These are phyloP conservation scores for Anastatica hierochuntica DNA, from an alignment of 345 rosid genomes.

Conservation along the genomic window DNA sequence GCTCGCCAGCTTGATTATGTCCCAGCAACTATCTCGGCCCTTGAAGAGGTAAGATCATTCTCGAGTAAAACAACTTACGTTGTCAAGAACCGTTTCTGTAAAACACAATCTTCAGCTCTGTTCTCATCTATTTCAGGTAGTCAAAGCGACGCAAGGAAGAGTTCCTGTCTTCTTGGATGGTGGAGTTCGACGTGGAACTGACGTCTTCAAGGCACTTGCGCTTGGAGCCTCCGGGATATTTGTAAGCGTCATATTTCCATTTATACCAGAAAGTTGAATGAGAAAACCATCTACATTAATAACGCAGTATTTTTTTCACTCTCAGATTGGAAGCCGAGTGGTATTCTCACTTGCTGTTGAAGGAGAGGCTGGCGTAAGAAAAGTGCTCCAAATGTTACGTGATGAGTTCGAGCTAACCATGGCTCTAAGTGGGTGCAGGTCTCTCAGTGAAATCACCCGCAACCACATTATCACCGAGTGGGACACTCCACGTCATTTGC, in stretches of 20 bases:
- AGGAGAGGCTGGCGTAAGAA: slow-evolving; percentile 71
- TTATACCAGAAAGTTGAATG: background rate
- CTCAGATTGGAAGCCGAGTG: slow-evolving; percentile 86
- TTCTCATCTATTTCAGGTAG: slow-evolving; percentile 39
- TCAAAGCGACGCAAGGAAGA: slow-evolving; percentile 74
- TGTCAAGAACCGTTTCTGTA: too few relatives aligned
- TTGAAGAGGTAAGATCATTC: slow-evolving; percentile 57
- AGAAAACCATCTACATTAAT: background rate
- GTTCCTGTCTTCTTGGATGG: slow-evolving; percentile 90
- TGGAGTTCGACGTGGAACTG: slow-evolving; percentile 92
- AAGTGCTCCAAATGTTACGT: slow-evolving; percentile 69
- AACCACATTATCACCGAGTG: slow-evolving; percentile 61
- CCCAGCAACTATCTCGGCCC: slow-evolving; percentile 68
- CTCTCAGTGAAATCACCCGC: slow-evolving; percentile 77
- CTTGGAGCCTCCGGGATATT: slow-evolving; percentile 89
- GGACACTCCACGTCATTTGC: slow-evolving; percentile 41
- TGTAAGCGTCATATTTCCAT: slow-evolving; percentile 34
- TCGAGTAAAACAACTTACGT: background rate
- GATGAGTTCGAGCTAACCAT: slow-evolving; percentile 87
- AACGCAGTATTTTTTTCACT: background rate
- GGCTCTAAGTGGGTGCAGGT: slow-evolving; percentile 83
- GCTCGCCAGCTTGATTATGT: slow-evolving; percentile 90
- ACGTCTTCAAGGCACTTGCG: slow-evolving; percentile 90
- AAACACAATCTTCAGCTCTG: background rate
- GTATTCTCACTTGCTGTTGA: slow-evolving; percentile 79